These are phyloP conservation scores for Chrysopogon serrulatus DNA, from an alignment of 176 grass and related monocot species.

Conservation along the genomic window DNA sequence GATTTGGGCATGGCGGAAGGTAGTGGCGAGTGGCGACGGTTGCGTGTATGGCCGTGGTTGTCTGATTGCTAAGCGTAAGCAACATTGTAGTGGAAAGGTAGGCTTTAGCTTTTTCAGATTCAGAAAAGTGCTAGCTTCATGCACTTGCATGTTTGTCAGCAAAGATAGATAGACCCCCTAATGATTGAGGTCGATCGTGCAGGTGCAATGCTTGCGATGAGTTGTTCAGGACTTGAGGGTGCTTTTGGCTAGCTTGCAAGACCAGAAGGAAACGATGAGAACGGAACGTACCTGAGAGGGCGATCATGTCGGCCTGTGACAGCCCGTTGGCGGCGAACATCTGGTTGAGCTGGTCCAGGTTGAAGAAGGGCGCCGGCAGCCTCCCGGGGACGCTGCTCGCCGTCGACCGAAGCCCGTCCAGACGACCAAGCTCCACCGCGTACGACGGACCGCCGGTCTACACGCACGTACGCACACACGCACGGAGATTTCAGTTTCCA, in stretches of 20 bases:
- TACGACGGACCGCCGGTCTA: conserved; percentile 56
- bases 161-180: background rate
- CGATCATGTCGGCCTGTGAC: conserved; percentile 54
- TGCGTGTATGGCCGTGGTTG: background rate
- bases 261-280: background rate
- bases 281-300: conserved; percentile 62
- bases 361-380: conserved; percentile 23
- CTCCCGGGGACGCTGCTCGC: conserved; percentile 34
- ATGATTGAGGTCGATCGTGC: background rate
- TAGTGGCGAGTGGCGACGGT: conserved; percentile 1
- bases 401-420: conserved; percentile 47
- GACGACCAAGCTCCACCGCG: conserved; percentile 59
- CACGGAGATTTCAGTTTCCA: too few relatives aligned
- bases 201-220: background rate
- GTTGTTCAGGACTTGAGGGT: too few relatives aligned
- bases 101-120: background rate
- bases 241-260: background rate
- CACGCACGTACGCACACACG: too few relatives aligned
- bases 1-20: background rate
- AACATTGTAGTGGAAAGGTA: background rate
- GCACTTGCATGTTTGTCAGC: background rate
- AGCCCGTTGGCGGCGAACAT: conserved; percentile 56
- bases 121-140: background rate
- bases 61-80: background rate
- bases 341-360: conserved; percentile 13